phyloP scores from a whole-genome alignment of 306 rosid species.

The Prunus mongolica region DNA sequence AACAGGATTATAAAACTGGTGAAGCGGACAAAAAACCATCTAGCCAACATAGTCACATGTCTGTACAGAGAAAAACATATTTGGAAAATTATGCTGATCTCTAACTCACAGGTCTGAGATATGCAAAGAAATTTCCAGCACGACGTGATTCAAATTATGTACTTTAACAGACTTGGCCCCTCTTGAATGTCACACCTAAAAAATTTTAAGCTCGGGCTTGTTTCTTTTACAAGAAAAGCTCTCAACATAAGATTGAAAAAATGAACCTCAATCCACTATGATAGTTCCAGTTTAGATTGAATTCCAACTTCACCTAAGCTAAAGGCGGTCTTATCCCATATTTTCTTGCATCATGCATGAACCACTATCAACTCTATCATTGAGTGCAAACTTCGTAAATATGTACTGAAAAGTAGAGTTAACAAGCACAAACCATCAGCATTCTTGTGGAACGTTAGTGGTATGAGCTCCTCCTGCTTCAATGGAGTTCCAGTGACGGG shows the following conservation, averaged over 20 bases:
- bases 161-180: not conserved
- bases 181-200: not conserved
- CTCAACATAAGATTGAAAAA: not conserved
- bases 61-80: not conserved
- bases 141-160: not conserved
- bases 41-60: not conserved
- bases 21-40: not conserved
- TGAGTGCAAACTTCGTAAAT: not conserved
- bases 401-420: not conserved
- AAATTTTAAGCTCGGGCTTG: not conserved
- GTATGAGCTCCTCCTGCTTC: conserved; percentile 75
- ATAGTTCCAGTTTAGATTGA: not conserved
- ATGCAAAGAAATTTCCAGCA: not conserved
- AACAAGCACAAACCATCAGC: conserved; percentile 57
- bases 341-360: not conserved
- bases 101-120: not conserved
- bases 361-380: not conserved
- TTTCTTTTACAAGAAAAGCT: not conserved
- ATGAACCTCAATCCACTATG: not conserved
- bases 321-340: not conserved
- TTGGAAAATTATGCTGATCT: not conserved
- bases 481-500: conserved; percentile 78
- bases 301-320: not conserved
- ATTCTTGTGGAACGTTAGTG: conserved; percentile 85
- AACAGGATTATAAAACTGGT: not conserved